Evolutionary conservation across 1,284 basidiomycete genomes (phyloP).

Genomic region (Peniophora sp.): DNA sequence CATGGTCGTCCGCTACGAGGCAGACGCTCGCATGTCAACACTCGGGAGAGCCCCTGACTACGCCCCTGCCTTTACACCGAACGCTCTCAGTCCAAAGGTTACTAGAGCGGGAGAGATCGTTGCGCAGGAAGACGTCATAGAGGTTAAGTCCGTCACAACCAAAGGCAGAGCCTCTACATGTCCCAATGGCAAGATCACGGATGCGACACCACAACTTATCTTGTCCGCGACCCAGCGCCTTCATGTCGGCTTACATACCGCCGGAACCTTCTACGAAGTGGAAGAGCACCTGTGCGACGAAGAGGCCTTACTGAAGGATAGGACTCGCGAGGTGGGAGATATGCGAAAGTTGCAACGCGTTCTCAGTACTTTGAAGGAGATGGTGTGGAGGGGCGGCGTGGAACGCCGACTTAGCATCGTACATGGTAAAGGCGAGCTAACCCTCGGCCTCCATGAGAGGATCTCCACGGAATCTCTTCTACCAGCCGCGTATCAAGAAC

Average conservation of each 20-base stretch:
- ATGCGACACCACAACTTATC: constrained; percentile 40
- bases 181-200: constrained; percentile 32
- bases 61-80: not conserved
- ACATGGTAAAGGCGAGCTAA: constrained; percentile 30
- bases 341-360: constrained; percentile 32
- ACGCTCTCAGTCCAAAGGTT: constrained; percentile 23
- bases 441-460: constrained; percentile 22
- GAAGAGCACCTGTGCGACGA: constrained; percentile 26
- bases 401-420: constrained; percentile 37
- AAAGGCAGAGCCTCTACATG: constrained; percentile 23
- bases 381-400: constrained; percentile 36
- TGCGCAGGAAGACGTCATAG: constrained; percentile 36
- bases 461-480: not conserved
- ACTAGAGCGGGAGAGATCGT: constrained; percentile 30
- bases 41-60: constrained; percentile 24
- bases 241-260: constrained; percentile 36
- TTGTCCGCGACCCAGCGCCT: constrained; percentile 42
- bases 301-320: constrained; percentile 12
- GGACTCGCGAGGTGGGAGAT: constrained; percentile 21
- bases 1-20: constrained; percentile 24
- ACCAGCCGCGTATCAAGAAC: not conserved
- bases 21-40: constrained; percentile 19
- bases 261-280: constrained; percentile 31
- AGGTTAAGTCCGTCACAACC: constrained; percentile 34
- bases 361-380: constrained; percentile 30